A percentile compares a stretch with the other conserved stretches of the same genome.
Evolutionary conservation across 441 rosid species (phyloP).

Genomic region (Eruca vesicaria): DNA sequence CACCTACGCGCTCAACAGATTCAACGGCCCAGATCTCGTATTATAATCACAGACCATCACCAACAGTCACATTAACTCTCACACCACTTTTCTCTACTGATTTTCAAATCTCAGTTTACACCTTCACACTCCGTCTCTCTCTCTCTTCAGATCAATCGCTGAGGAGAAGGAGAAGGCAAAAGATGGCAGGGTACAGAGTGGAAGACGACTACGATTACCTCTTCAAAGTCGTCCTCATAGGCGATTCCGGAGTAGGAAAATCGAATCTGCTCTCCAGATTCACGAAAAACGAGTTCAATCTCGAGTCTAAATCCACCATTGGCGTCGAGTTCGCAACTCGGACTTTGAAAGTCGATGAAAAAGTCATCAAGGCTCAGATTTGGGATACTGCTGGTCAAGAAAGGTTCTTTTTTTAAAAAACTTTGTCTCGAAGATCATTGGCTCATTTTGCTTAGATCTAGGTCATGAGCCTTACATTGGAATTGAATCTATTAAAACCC

Average conservation of each 20-base stretch:
- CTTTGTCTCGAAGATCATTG: slow-evolving; percentile 8
- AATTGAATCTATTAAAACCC: not conserved
- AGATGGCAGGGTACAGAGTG: slow-evolving; percentile 43
- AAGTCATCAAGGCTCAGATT: slow-evolving; percentile 46
- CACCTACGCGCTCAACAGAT: slow-evolving; percentile 1
- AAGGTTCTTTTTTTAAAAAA: slow-evolving; percentile 30
- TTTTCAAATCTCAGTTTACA: slow-evolving; percentile 39
- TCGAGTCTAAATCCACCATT: slow-evolving; percentile 49
- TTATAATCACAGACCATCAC: slow-evolving; percentile 17
- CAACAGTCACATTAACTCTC: slow-evolving; percentile 10
- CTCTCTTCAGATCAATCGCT: slow-evolving; percentile 21
- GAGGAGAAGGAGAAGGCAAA: slow-evolving; percentile 11
- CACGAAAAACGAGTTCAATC: slow-evolving; percentile 43
- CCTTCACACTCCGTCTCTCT: slow-evolving; percentile 2
- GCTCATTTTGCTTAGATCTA: slow-evolving; percentile 26
- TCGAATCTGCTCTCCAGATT: slow-evolving; percentile 42
- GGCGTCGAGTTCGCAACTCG: slow-evolving; percentile 47
- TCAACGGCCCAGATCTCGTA: slow-evolving; percentile 20
- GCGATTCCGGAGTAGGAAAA: slow-evolving; percentile 43
- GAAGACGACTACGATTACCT: slow-evolving; percentile 45
- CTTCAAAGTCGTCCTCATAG: slow-evolving; percentile 41
- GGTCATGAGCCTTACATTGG: not conserved
- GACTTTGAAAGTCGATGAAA: slow-evolving; percentile 36
- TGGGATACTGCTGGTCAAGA: slow-evolving; percentile 46
- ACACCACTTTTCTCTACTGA: slow-evolving; percentile 6